These are phyloP conservation scores for Schizonepeta tenuifolia DNA, from an alignment of 257 asterid species.

Conservation along the genomic window DNA sequence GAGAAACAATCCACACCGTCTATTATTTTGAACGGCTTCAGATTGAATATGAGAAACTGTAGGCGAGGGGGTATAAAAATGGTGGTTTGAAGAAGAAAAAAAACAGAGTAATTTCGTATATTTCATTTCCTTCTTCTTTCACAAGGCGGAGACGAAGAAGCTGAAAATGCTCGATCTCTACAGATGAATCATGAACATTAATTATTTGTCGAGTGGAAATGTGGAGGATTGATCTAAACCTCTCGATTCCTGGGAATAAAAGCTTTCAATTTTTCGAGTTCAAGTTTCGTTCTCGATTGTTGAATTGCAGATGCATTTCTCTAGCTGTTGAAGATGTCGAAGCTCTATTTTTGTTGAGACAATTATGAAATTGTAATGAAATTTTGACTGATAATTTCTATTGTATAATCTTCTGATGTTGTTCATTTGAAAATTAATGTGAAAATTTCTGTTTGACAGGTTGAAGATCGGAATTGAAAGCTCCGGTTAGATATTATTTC, in stretches of 20 bases:
- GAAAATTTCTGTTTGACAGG: constrained; percentile 31
- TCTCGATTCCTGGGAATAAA: constrained; percentile 16
- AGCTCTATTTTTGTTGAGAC: constrained; percentile 22
- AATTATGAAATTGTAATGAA: constrained; percentile 28
- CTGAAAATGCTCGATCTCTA: constrained; percentile 35
- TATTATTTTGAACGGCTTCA: constrained; percentile 38
- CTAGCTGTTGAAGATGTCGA: constrained; percentile 25
- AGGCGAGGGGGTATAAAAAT: constrained; percentile 56
- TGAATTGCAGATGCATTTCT: constrained; percentile 33
- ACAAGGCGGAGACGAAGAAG: constrained; percentile 43
- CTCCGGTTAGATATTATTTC: constrained; percentile 27
- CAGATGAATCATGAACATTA: constrained; percentile 20
- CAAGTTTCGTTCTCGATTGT: constrained; percentile 14
- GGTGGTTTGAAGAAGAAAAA: constrained; percentile 47
- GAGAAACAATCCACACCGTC: constrained; percentile 46
- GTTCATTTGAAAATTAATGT: constrained; percentile 11
- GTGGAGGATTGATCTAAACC: constrained; percentile 37
- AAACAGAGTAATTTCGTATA: constrained; percentile 39
- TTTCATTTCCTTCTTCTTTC: constrained; percentile 36
- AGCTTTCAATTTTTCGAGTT: constrained; percentile 19
- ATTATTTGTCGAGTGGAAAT: constrained; percentile 42
- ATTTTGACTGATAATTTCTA: constrained; percentile 16
- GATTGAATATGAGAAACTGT: constrained; percentile 38
- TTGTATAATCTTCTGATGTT: constrained; percentile 4
- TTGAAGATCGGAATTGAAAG: constrained; percentile 30